phyloP scores from a whole-genome alignment of 1,139 yeast genomes.

The Hemisphaericaspora xylofermentans region DNA sequence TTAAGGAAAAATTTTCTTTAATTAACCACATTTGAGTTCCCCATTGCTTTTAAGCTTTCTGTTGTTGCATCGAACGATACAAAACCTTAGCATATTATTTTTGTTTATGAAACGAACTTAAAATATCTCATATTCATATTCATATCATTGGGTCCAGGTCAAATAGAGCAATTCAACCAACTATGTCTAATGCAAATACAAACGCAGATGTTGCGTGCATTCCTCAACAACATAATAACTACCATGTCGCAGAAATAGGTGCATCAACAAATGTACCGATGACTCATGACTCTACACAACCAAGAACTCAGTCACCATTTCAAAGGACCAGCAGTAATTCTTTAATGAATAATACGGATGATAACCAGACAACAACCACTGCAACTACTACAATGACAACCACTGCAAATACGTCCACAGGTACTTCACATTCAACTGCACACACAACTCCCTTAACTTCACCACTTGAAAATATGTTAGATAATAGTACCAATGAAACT shows the following conservation, averaged over 20 bases:
- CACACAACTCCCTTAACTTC: conserved; percentile 5
- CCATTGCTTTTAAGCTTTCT: too few relatives aligned
- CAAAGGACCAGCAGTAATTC: background rate
- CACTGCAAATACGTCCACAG: conserved; percentile 3
- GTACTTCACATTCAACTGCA: conserved; percentile 4
- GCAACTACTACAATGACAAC: background rate
- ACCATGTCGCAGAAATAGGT: background rate
- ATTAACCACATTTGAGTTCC: too few relatives aligned
- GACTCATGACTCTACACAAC: background rate
- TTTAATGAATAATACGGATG: background rate
- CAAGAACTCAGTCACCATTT: background rate
- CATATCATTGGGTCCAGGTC: too few relatives aligned
- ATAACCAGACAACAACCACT: background rate
- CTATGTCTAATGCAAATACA: background rate
- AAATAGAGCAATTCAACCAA: background rate
- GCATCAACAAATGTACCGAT: background rate
- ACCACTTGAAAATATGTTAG: background rate
- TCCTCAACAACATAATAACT: background rate
- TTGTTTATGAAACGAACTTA: too few relatives aligned
- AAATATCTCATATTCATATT: too few relatives aligned
- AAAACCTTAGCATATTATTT: too few relatives aligned
- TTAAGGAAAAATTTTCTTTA: too few relatives aligned
- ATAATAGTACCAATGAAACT: background rate
- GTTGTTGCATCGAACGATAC: too few relatives aligned
- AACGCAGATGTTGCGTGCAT: background rate